A percentile compares a stretch with the other conserved stretches of the same genome.
phyloP scores from a whole-genome alignment of 176 grass and related monocot genomes.

The Stipa capillata region DNA sequence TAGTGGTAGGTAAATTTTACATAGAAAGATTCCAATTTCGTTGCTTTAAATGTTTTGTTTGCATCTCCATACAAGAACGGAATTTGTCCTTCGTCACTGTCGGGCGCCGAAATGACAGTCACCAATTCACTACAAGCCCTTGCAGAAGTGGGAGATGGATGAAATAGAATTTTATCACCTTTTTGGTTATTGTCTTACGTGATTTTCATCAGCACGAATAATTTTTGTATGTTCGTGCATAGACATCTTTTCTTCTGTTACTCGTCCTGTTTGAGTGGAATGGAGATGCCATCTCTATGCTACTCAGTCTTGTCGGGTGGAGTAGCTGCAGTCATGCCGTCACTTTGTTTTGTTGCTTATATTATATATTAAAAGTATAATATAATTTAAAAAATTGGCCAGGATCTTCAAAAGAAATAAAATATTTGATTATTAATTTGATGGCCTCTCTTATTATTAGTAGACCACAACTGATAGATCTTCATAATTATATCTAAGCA shows the following conservation, averaged over 20 bases:
- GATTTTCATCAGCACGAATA: background rate
- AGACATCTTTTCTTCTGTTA: background rate
- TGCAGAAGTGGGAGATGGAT: background rate
- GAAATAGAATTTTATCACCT: background rate
- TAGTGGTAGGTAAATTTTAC: background rate
- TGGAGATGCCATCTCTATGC: constrained; percentile 1
- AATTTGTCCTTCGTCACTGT: background rate
- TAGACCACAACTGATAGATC: too few relatives aligned
- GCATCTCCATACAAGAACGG: constrained; percentile 18
- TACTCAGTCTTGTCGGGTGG: background rate
- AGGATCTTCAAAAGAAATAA: too few relatives aligned
- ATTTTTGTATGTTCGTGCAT: background rate
- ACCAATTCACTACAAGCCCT: background rate
- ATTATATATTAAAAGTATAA: too few relatives aligned
- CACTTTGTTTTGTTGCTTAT: background rate
- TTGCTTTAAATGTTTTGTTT: constrained; percentile 5
- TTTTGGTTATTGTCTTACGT: background rate
- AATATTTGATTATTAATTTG: too few relatives aligned
- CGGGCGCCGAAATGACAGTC: constrained; percentile 24
- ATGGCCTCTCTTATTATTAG: too few relatives aligned
- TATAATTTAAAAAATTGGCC: too few relatives aligned
- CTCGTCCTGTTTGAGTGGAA: background rate
- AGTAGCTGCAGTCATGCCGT: constrained; percentile 9
- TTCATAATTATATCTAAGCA: too few relatives aligned
- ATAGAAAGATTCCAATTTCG: constrained; percentile 14